phyloP scores from a whole-genome alignment of 768 basidiomycete genomes.

The Suillus luteus region DNA sequence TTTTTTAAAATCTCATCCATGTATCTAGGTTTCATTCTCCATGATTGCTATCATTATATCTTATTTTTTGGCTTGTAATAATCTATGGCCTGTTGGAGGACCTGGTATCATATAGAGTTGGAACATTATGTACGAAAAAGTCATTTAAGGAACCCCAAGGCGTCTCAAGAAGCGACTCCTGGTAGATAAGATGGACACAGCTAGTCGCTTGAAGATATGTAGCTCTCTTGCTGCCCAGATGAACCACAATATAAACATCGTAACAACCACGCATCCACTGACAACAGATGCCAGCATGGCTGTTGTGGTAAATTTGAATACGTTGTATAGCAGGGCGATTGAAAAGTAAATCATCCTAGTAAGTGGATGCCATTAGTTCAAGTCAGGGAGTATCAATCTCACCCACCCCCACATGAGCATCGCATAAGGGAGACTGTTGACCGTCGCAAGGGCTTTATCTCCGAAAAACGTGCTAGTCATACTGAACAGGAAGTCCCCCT shows the following conservation, averaged over 20 bases:
- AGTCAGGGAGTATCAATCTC: not conserved
- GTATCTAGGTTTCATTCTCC: not conserved
- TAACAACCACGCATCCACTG: constrained; percentile 7
- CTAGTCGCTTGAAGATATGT: not conserved
- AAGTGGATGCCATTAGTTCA: not conserved
- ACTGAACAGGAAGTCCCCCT: constrained; percentile 8
- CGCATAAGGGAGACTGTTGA: constrained; percentile 53
- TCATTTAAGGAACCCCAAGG: not conserved
- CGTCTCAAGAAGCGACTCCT: not conserved
- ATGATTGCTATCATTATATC: not conserved
- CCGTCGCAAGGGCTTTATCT: constrained; percentile 45
- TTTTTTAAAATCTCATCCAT: not conserved
- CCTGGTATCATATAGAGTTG: too few species aligned
- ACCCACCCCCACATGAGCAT: constrained; percentile 56
- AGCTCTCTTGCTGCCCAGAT: constrained; percentile 6
- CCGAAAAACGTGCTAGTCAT: constrained; percentile 30
- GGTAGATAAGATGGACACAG: not conserved
- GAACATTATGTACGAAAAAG: too few species aligned
- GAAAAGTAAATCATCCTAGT: constrained; percentile 16
- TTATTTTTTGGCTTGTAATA: not conserved
- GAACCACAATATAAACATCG: constrained; percentile 10
- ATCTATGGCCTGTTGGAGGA: not conserved
- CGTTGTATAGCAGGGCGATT: constrained; percentile 1
- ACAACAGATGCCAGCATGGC: not conserved
- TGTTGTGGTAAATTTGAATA: constrained; percentile 1